Percentiles rank a stretch among this genome's conserved stretches.
phyloP scores from a whole-genome alignment of 352 stramenopile genomes.

The Thalassiosira sp. region DNA sequence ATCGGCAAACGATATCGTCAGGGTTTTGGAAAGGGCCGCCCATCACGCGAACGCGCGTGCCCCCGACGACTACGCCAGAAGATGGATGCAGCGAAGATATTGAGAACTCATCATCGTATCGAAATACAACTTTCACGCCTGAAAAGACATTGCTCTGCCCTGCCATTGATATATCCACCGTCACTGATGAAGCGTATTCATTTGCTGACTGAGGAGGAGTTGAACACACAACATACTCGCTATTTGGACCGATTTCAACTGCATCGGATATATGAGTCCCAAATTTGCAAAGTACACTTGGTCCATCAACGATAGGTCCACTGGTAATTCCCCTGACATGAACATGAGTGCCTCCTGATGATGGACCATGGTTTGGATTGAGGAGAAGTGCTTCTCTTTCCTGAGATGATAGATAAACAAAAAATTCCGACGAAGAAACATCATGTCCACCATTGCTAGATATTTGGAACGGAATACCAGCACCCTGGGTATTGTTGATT shows the following conservation, averaged over 20 bases:
- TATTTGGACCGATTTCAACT: constrained; percentile 31
- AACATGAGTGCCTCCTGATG: constrained; percentile 32
- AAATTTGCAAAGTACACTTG: constrained; percentile 45
- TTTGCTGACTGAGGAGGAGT: constrained; percentile 30
- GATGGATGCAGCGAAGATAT: constrained; percentile 39
- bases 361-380: constrained; percentile 48
- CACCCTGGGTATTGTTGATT: constrained; percentile 25
- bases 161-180: constrained; percentile 39
- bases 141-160: constrained; percentile 45
- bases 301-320: constrained; percentile 21
- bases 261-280: constrained; percentile 42
- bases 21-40: constrained; percentile 52
- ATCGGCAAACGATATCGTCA: constrained; percentile 84
- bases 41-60: constrained; percentile 37
- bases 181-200: constrained; percentile 24
- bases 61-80: constrained; percentile 41
- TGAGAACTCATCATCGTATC: constrained; percentile 51
- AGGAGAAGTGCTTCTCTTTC: constrained; percentile 30
- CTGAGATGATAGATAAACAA: constrained; percentile 38
- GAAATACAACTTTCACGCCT: constrained; percentile 41
- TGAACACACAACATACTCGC: constrained; percentile 46
- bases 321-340: constrained; percentile 32
- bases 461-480: constrained; percentile 28
- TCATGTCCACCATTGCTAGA: constrained; percentile 46
- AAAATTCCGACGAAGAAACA: background rate